phyloP scores from a whole-genome alignment of 805 yeast species.

The Nakazawaea peltata region DNA sequence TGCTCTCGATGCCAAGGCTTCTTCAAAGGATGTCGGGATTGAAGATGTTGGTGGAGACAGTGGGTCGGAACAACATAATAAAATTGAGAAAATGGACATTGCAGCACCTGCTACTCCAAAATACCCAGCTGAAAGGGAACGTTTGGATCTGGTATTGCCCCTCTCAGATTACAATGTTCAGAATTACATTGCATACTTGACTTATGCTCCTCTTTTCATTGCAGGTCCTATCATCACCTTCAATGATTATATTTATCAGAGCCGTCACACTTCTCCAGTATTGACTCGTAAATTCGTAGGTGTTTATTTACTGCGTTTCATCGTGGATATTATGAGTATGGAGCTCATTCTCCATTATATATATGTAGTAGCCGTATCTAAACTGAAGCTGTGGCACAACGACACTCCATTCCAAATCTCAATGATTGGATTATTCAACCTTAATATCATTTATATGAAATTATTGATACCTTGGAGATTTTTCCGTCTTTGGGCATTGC shows the following conservation, averaged over 20 bases:
- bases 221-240: slow-evolving; percentile 95
- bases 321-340: slow-evolving; percentile 76
- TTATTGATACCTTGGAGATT: slow-evolving; percentile 92
- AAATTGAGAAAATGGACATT: slow-evolving; percentile 2
- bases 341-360: slow-evolving; percentile 81
- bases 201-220: slow-evolving; percentile 83
- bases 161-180: slow-evolving; percentile 48
- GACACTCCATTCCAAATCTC: slow-evolving; percentile 89
- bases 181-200: slow-evolving; percentile 68
- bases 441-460: slow-evolving; percentile 90
- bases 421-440: slow-evolving; percentile 87
- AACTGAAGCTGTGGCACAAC: slow-evolving; percentile 82
- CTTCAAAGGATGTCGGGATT: neutral
- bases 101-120: slow-evolving; percentile 5
- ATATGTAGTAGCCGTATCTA: slow-evolving; percentile 90
- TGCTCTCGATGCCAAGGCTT: slow-evolving; percentile 6
- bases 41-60: slow-evolving; percentile 11
- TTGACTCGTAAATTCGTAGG: slow-evolving; percentile 44
- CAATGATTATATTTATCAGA: slow-evolving; percentile 83
- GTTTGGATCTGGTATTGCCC: slow-evolving; percentile 59
- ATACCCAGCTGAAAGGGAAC: slow-evolving; percentile 47
- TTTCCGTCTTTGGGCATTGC: slow-evolving; percentile 84
- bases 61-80: slow-evolving; percentile 7
- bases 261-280: slow-evolving; percentile 48
- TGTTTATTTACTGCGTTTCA: slow-evolving; percentile 59